phyloP scores from a whole-genome alignment of 495 filamentous ascomycete species.

The Aspergillus bertholletiae region DNA sequence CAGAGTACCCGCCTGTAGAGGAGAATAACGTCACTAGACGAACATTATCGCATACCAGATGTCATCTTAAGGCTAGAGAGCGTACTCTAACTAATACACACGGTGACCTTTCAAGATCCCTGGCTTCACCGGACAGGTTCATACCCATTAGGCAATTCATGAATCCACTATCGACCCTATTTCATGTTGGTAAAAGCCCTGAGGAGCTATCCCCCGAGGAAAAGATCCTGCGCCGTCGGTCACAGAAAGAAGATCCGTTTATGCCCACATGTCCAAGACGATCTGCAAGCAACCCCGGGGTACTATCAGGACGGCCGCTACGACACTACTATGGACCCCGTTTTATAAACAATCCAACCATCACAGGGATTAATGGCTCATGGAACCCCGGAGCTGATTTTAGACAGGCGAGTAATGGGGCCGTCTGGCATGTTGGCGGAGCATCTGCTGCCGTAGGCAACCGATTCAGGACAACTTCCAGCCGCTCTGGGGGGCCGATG shows the following conservation, averaged over 20 bases:
- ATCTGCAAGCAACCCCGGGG: slow-evolving; percentile 18
- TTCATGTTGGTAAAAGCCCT: slow-evolving; percentile 60
- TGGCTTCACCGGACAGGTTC: slow-evolving; percentile 61
- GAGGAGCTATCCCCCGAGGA: slow-evolving; percentile 59
- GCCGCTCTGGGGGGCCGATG: slow-evolving; percentile 60
- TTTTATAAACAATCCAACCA: slow-evolving; percentile 26
- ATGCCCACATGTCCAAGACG: slow-evolving; percentile 28
- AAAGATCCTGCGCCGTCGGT: slow-evolving; percentile 54
- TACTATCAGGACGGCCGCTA: slow-evolving; percentile 14
- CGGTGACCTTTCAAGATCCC: slow-evolving; percentile 12
- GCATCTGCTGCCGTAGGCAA: slow-evolving; percentile 45
- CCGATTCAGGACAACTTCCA: slow-evolving; percentile 44
- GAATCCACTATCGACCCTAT: slow-evolving; percentile 48
- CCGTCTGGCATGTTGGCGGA: slow-evolving; percentile 82
- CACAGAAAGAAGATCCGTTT: slow-evolving; percentile 64
- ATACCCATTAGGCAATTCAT: slow-evolving; percentile 53
- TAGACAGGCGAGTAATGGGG: slow-evolving; percentile 58
- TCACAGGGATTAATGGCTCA: slow-evolving; percentile 8
- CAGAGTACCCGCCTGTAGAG: not conserved
- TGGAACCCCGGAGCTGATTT: slow-evolving; percentile 9
- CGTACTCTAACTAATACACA: not conserved
- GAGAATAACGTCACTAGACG: not conserved
- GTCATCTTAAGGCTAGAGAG: slow-evolving; percentile 13
- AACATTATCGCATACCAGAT: slow-evolving; percentile 6
- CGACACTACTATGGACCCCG: slow-evolving; percentile 32